A percentile compares a stretch with the other conserved stretches of the same genome.
These are phyloP conservation scores for Kalmanozyma brasiliensis DNA, from an alignment of 1,284 basidiomycete genomes.

Conservation along the genomic window DNA sequence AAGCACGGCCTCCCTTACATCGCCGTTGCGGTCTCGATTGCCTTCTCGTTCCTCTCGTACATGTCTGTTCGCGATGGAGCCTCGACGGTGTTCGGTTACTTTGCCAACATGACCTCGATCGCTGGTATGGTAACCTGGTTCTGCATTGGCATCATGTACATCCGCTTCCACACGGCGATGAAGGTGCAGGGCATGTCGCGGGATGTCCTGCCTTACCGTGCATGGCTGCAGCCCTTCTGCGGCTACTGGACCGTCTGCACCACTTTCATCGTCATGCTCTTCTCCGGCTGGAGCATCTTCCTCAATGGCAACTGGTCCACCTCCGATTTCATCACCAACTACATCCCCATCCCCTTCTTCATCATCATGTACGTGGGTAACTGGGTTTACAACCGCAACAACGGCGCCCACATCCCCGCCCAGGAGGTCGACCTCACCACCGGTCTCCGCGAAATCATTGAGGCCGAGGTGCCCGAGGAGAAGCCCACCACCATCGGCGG, in stretches of 20 bases:
- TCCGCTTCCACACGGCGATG: constrained; percentile 78
- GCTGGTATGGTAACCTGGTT: constrained; percentile 85
- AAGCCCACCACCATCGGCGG: constrained; percentile 42
- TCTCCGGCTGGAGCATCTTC: constrained; percentile 69
- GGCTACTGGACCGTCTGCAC: constrained; percentile 46
- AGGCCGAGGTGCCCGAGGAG: constrained; percentile 46
- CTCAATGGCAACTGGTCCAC: constrained; percentile 57
- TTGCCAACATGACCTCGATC: constrained; percentile 75
- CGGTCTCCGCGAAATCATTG: constrained; percentile 68
- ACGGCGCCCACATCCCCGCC: constrained; percentile 65
- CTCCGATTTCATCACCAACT: constrained; percentile 79
- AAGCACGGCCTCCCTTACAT: constrained; percentile 80
- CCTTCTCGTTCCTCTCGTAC: constrained; percentile 77
- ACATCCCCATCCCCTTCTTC: constrained; percentile 81
- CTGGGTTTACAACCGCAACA: constrained; percentile 71
- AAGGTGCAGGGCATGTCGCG: constrained; percentile 75
- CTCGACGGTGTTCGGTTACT: constrained; percentile 73
- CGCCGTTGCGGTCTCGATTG: constrained; percentile 76
- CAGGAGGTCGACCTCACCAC: constrained; percentile 72
- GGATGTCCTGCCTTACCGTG: constrained; percentile 71
- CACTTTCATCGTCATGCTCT: constrained; percentile 55
- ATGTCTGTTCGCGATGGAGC: constrained; percentile 69
- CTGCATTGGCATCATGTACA: constrained; percentile 79
- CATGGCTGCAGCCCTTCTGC: constrained; percentile 66
- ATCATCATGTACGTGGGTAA: constrained; percentile 77